Evolutionary conservation across 2,329 filamentous ascomycete genomes (phyloP).

Genomic region (Albifimbria verrucaria): DNA sequence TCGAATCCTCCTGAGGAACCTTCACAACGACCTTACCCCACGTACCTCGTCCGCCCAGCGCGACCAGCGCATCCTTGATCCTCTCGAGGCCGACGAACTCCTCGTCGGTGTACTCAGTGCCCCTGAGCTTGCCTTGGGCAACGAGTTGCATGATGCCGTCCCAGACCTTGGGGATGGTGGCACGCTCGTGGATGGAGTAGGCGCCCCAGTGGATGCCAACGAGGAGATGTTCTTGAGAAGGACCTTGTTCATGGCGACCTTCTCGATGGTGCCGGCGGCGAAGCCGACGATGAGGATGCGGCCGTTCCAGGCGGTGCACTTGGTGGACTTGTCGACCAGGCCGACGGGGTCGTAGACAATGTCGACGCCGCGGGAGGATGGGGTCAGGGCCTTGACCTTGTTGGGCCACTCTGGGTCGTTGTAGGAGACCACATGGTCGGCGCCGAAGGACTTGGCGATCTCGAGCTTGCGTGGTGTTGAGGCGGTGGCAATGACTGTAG

Average conservation of each 20-base stretch:
- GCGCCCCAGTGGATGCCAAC: slow-evolving; percentile 91
- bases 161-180: slow-evolving; percentile 73
- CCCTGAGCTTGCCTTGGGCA: slow-evolving; percentile 70
- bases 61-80: slow-evolving; percentile 71
- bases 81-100: slow-evolving; percentile 80
- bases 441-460: slow-evolving; percentile 76
- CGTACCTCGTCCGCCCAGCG: slow-evolving; percentile 75
- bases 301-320: slow-evolving; percentile 92
- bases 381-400: slow-evolving; percentile 74
- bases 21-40: slow-evolving; percentile 97
- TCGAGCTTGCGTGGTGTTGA: slow-evolving; percentile 76
- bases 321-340: slow-evolving; percentile 80
- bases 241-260: slow-evolving; percentile 88
- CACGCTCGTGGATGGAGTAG: slow-evolving; percentile 70
- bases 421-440: slow-evolving; percentile 82
- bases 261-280: slow-evolving; percentile 72
- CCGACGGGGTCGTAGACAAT: slow-evolving; percentile 96
- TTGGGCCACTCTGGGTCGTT: slow-evolving; percentile 59
- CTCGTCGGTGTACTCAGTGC: slow-evolving; percentile 78
- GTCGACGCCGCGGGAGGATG: slow-evolving; percentile 71
- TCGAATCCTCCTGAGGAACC: slow-evolving; percentile 64
- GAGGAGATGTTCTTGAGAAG: slow-evolving; percentile 90
- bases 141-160: slow-evolving; percentile 77
- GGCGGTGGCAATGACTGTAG: slow-evolving; percentile 89
- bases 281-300: slow-evolving; percentile 86